Conservation (phyloP, 768 basidiomycete species). For the Paxillus involutus region DNA sequence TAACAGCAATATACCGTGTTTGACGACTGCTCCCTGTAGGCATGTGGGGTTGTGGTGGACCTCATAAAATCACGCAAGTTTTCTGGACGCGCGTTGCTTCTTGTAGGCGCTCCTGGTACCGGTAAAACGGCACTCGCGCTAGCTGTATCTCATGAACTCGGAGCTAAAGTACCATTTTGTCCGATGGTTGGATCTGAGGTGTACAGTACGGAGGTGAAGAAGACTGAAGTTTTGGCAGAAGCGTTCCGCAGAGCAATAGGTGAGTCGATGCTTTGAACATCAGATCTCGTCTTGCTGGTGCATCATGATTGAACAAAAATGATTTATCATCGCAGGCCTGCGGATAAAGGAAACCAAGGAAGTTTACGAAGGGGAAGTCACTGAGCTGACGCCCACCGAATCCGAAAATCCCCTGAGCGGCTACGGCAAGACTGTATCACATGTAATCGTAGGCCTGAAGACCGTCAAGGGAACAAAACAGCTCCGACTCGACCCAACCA, state of each 20-base stretch:
- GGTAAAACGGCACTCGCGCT: slow-evolving; percentile 97
- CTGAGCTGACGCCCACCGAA: slow-evolving; percentile 94
- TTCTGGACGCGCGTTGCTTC: slow-evolving; percentile 87
- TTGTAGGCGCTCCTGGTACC: slow-evolving; percentile 95
- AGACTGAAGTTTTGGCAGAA: slow-evolving; percentile 97
- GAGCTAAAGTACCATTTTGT: slow-evolving; percentile 94
- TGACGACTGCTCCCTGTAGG: slow-evolving; percentile 43
- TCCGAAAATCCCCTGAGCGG: slow-evolving; percentile 96
- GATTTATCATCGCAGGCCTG: slow-evolving; percentile 47
- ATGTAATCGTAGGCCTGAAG: slow-evolving; percentile 94
- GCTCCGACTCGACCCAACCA: slow-evolving; percentile 87
- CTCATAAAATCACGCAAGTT: slow-evolving; percentile 91
- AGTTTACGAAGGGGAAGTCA: slow-evolving; percentile 98
- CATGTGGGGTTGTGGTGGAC: slow-evolving; percentile 87
- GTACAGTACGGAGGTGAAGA: slow-evolving; percentile 96
- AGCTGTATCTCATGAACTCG: slow-evolving; percentile 94
- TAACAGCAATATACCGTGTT: not conserved
- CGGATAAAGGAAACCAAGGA: slow-evolving; percentile 99
- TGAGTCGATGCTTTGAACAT: slow-evolving; percentile 37
- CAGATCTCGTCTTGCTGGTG: not conserved
- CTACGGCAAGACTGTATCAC: slow-evolving; percentile 98
- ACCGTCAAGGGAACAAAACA: slow-evolving; percentile 94
- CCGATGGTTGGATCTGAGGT: slow-evolving; percentile 99
- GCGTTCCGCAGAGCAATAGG: slow-evolving; percentile 94
- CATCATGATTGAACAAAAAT: not conserved